These are phyloP conservation scores for Kwoniella heveanensis DNA, from an alignment of 768 basidiomycete species.

Conservation along the genomic window DNA sequence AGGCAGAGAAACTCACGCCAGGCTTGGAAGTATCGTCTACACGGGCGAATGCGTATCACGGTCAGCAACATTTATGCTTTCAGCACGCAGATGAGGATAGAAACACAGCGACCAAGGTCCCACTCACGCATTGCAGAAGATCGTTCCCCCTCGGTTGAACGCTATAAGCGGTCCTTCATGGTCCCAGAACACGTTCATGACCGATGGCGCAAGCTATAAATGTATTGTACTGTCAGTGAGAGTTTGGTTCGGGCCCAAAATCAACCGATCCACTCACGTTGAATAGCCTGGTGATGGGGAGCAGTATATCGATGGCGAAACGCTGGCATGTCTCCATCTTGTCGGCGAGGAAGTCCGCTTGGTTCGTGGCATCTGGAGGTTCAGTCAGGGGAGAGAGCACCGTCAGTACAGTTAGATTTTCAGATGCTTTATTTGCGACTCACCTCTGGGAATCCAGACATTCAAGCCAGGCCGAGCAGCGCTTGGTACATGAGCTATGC, in stretches of 20 bases:
- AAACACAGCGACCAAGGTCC: no score
- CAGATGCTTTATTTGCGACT: no score
- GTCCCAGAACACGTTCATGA: constrained; percentile 87
- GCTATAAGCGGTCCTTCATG: constrained; percentile 78
- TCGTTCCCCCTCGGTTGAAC: constrained; percentile 84
- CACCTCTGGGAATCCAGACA: constrained; percentile 23
- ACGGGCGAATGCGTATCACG: background rate
- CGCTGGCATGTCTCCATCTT: constrained; percentile 62
- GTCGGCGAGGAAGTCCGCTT: constrained; percentile 49
- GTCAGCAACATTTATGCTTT: background rate
- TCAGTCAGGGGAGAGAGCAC: background rate
- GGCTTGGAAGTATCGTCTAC: constrained; percentile 73
- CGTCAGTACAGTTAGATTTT: background rate
- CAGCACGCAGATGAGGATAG: background rate
- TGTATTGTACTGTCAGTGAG: no score
- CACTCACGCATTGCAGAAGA: constrained; percentile 73
- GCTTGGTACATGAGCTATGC: background rate
- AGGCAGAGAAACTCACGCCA: constrained; percentile 71
- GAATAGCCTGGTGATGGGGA: constrained; percentile 70
- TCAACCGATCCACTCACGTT: constrained; percentile 56
- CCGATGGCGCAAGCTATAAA: constrained; percentile 64
- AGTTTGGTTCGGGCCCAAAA: background rate
- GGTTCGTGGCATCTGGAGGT: constrained; percentile 67
- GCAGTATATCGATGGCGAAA: constrained; percentile 69
- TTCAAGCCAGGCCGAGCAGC: constrained; percentile 15